Evolutionary conservation across 805 yeast genomes (phyloP), one percentile per base, ranked within the genome.

Genomic region (Metschnikowia corniflorae): DNA sequence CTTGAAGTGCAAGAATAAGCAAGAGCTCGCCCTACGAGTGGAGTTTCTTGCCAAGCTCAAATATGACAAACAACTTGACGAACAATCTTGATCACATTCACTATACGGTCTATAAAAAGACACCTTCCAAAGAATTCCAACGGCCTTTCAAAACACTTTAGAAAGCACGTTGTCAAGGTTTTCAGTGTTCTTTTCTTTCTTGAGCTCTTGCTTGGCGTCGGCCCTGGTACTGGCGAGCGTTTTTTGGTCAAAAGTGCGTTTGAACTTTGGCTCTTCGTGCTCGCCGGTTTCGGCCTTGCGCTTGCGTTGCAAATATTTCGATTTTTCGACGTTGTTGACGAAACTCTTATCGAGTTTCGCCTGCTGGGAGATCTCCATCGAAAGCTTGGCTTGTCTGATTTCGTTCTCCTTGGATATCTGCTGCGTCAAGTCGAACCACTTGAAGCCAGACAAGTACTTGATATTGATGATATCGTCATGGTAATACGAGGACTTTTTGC

Each of bases 391-490:
- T 53, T 88, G 95, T 60, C 96, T 80, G 28, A 82, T 73, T 59
- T 89, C 96, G 46, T 83, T 82, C 63, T 93, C 97, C 52, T 77
- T 77, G 2, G 96, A 88, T 46, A 91, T 85, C 57, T 91, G 96
- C 57, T 84, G 94, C 3, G 97, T 89, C 56, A 93, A 70, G 54
- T 93, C 95, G 38, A 82, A 73, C 98, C 98, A 93, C 57, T 93
- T 93, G 73, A 91, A 93, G 2, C 91, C 88, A 7, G 86, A 80
- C 43, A 93, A 68, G 52, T 93, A 93, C 59, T 86, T 91, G 42
- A 91, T 79, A 57, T 88, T 93, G 68, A 94, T 71, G 17, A 93
- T 81, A 65, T 93, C 98, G 60, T 93, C 98, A 54, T 93, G 83
- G 62, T 89, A 93, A 53, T 84, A 91, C 7, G 82, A 77, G 3